A percentile compares a stretch with the other conserved stretches of the same genome.
Evolutionary conservation across 768 basidiomycete species (phyloP).

Genomic region (Termitomyces sp.): DNA sequence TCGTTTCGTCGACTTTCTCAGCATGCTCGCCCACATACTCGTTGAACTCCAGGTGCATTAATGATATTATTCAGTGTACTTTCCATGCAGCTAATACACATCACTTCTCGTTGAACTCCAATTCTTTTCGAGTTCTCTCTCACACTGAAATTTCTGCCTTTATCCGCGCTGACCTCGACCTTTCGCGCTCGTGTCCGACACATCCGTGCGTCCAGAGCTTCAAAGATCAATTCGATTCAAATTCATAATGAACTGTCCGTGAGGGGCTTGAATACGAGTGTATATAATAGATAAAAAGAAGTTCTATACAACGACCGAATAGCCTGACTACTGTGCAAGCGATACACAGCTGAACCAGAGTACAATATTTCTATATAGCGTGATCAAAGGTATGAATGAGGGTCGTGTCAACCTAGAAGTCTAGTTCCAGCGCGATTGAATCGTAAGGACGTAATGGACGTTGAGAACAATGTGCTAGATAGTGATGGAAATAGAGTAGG

Average conservation of each 20-base stretch:
- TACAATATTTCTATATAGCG: neutral
- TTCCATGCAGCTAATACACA: too few relatives aligned
- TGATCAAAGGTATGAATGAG: neutral
- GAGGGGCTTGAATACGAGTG: neutral
- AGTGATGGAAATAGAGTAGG: neutral
- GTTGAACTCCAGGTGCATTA: too few relatives aligned
- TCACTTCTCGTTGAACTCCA: too few relatives aligned
- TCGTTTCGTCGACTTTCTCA: too few relatives aligned
- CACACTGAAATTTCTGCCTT: too few relatives aligned
- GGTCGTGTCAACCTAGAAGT: slow-evolving; percentile 10
- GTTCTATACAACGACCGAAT: slow-evolving; percentile 1
- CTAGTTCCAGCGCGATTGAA: slow-evolving; percentile 5
- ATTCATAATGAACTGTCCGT: neutral
- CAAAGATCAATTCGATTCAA: neutral
- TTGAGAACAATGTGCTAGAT: neutral
- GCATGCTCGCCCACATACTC: too few relatives aligned
- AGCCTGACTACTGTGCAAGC: neutral
- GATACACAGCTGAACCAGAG: neutral
- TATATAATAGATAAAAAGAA: neutral
- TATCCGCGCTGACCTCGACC: too few relatives aligned
- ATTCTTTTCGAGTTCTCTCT: too few relatives aligned
- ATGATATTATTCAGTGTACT: too few relatives aligned
- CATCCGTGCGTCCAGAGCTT: too few relatives aligned
- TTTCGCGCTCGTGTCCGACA: too few relatives aligned
- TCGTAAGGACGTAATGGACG: neutral